These are phyloP conservation scores for Eleusine indica DNA, from an alignment of 176 grass and related monocot genomes.

Conservation along the genomic window DNA sequence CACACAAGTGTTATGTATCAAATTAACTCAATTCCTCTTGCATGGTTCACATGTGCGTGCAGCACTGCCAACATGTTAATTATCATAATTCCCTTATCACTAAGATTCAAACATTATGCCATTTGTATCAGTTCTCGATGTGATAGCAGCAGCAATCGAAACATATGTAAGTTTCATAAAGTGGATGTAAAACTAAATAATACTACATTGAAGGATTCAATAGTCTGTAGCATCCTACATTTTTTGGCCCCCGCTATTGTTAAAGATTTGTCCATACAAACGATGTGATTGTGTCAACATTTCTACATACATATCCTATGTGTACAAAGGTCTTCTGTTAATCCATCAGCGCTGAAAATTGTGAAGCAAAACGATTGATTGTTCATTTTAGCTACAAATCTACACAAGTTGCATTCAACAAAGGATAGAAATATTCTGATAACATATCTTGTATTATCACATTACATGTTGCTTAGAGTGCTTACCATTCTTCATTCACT, in stretches of 20 bases:
- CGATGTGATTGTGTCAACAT: not conserved
- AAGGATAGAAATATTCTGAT: not conserved
- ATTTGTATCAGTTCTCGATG: not conserved
- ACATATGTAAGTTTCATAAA: not conserved
- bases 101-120: constrained; percentile 5
- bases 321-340: no score
- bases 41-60: not conserved
- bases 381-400: no score
- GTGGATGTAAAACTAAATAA: not conserved
- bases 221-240: no score
- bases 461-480: not conserved
- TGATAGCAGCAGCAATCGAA: not conserved
- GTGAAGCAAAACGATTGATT: no score
- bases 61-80: not conserved
- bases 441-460: not conserved
- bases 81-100: not conserved
- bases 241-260: not conserved
- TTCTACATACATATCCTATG: not conserved
- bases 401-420: not conserved
- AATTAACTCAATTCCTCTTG: not conserved
- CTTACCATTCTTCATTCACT: not conserved
- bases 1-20: not conserved
- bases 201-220: not conserved
- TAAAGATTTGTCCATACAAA: not conserved
- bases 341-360: no score